These are phyloP conservation scores for Aquilaria sinensis DNA, from an alignment of 345 rosid species.

Conservation along the genomic window DNA sequence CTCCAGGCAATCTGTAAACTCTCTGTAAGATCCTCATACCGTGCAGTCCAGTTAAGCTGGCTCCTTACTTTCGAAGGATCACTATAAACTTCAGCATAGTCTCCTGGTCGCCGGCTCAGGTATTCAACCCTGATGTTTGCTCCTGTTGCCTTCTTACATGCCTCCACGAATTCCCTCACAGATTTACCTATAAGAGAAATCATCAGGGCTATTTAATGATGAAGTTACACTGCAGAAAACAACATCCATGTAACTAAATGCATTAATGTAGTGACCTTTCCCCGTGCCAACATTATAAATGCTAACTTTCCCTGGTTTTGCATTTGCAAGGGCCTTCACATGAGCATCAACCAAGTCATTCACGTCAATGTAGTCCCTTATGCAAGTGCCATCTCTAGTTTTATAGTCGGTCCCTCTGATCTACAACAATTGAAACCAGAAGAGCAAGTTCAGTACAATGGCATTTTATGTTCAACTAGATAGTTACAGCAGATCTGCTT, in stretches of 20 bases:
- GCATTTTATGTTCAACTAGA: not conserved
- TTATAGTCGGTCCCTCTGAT: slow-evolving; percentile 61
- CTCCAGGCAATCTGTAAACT: slow-evolving; percentile 56
- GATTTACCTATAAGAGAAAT: slow-evolving; percentile 41
- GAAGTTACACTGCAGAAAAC: too few relatives aligned
- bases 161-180: slow-evolving; percentile 56
- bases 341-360: slow-evolving; percentile 60
- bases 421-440: slow-evolving; percentile 12
- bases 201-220: not conserved
- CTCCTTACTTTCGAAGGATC: slow-evolving; percentile 41
- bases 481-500: too few relatives aligned
- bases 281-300: slow-evolving; percentile 63
- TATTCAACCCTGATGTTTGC: slow-evolving; percentile 37
- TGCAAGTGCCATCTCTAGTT: slow-evolving; percentile 47
- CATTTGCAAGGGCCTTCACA: slow-evolving; percentile 55
- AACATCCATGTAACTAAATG: not conserved
- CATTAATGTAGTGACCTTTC: slow-evolving; percentile 24
- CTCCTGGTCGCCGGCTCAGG: slow-evolving; percentile 45
- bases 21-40: slow-evolving; percentile 41
- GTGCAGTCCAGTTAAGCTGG: slow-evolving; percentile 59
- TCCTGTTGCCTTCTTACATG: slow-evolving; percentile 53
- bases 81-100: slow-evolving; percentile 52
- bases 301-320: slow-evolving; percentile 39
- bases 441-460: not conserved
- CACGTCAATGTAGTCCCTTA: slow-evolving; percentile 54